Conservation (phyloP, 768 basidiomycete genomes). For the Chalciporus chontae region DNA sequence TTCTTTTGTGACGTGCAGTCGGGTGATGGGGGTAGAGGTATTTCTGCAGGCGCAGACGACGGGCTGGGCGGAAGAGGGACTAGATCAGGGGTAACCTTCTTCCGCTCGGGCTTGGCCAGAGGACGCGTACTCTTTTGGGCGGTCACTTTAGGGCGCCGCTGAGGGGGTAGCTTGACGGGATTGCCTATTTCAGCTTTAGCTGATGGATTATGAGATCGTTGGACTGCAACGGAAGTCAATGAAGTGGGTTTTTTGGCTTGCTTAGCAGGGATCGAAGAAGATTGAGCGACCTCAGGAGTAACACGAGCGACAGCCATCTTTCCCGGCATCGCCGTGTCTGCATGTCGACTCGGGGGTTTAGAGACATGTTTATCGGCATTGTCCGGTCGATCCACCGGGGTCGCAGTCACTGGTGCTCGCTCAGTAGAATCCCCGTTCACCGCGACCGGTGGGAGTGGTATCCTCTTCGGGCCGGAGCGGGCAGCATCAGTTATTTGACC, state of each 20-base stretch:
- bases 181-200: slow-evolving; percentile 11
- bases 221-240: neutral
- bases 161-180: neutral
- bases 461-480: slow-evolving; percentile 27
- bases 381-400: neutral
- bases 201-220: slow-evolving; percentile 11
- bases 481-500: slow-evolving; percentile 25
- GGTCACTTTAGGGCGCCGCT: slow-evolving; percentile 6
- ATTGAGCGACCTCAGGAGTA: slow-evolving; percentile 4
- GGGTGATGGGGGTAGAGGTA: slow-evolving; percentile 22
- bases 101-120: slow-evolving; percentile 9
- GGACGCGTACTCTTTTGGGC: slow-evolving; percentile 11
- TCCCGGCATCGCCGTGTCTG: neutral
- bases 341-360: slow-evolving; percentile 11
- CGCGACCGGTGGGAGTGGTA: slow-evolving; percentile 26
- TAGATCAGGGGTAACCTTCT: slow-evolving; percentile 15
- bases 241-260: neutral
- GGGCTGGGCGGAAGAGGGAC: slow-evolving; percentile 22
- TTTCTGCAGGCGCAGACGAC: slow-evolving; percentile 13
- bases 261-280: slow-evolving; percentile 9
- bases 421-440: neutral
- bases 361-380: slow-evolving; percentile 2
- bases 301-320: slow-evolving; percentile 10
- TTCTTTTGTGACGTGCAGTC: slow-evolving; percentile 5
- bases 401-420: slow-evolving; percentile 1